Percentiles rank a stretch among this genome's conserved stretches.
Conservation (phyloP, 768 basidiomycete species). For the Boletus pseudo-olivaceus region DNA sequence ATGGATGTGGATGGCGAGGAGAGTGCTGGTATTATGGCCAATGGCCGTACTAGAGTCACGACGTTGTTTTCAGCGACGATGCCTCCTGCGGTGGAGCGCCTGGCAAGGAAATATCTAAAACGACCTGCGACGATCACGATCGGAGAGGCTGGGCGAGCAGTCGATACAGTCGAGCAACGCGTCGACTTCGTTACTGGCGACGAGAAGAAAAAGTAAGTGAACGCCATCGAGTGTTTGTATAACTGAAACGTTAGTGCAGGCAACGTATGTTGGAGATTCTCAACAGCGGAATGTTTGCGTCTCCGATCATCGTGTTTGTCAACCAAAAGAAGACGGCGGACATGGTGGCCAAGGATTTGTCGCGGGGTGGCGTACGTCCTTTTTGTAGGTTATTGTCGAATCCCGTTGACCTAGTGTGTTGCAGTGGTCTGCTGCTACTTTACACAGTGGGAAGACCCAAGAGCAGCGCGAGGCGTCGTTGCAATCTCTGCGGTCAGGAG, state of each 20-base stretch:
- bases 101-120: constrained; percentile 91
- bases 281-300: constrained; percentile 74
- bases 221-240: neutral
- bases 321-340: constrained; percentile 99
- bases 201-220: constrained; percentile 90
- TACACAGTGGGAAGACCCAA: constrained; percentile 98
- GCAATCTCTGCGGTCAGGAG: constrained; percentile 80
- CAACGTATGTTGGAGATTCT: constrained; percentile 87
- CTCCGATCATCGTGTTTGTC: constrained; percentile 98
- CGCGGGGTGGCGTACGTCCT: constrained; percentile 74
- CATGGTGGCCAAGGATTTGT: constrained; percentile 93
- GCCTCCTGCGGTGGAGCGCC: constrained; percentile 94
- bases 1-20: constrained; percentile 79
- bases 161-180: constrained; percentile 95
- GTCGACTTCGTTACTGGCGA: constrained; percentile 92
- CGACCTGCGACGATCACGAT: constrained; percentile 95
- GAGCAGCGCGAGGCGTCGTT: constrained; percentile 94
- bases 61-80: constrained; percentile 98
- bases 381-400: neutral
- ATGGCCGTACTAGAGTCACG: constrained; percentile 85
- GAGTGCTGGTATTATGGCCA: constrained; percentile 40
- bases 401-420: constrained; percentile 4
- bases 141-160: constrained; percentile 95
- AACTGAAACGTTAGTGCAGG: constrained; percentile 39
- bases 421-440: constrained; percentile 85